Conservation (phyloP, 345 rosid species). For the Litchi chinensis region DNA sequence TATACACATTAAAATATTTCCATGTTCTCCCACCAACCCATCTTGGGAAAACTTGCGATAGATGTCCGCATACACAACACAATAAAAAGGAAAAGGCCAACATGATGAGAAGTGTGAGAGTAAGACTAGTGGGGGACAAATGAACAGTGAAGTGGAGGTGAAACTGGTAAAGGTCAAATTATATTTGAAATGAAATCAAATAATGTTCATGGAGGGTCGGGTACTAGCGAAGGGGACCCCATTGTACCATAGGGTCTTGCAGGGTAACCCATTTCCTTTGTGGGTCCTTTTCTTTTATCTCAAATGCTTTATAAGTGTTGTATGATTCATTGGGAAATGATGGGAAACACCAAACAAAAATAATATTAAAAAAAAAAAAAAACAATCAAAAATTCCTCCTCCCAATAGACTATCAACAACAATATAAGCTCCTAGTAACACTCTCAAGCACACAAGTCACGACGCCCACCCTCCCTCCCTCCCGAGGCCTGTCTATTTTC, state of each 20-base stretch:
- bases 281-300: slow-evolving; percentile 25
- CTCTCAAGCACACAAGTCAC: background rate
- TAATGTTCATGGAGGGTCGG: slow-evolving; percentile 25
- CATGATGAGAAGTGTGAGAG: background rate
- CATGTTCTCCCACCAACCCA: background rate
- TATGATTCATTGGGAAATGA: slow-evolving; percentile 36
- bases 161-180: background rate
- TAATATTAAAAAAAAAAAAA: background rate
- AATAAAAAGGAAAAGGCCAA: slow-evolving; percentile 9
- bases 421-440: background rate
- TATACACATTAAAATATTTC: background rate
- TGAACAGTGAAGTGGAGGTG: slow-evolving; percentile 31
- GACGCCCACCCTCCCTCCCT: background rate
- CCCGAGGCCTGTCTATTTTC: background rate
- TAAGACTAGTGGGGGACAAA: slow-evolving; percentile 24
- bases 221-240: slow-evolving; percentile 29
- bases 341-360: background rate
- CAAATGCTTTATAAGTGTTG: slow-evolving; percentile 30
- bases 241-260: slow-evolving; percentile 17
- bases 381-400: background rate
- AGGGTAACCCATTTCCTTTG: slow-evolving; percentile 33
- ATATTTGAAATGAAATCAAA: background rate
- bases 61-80: background rate
- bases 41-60: background rate
- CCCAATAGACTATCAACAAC: background rate